Conservation (phyloP, 179 eudicot species). For the Spinacia oleracea region DNA sequence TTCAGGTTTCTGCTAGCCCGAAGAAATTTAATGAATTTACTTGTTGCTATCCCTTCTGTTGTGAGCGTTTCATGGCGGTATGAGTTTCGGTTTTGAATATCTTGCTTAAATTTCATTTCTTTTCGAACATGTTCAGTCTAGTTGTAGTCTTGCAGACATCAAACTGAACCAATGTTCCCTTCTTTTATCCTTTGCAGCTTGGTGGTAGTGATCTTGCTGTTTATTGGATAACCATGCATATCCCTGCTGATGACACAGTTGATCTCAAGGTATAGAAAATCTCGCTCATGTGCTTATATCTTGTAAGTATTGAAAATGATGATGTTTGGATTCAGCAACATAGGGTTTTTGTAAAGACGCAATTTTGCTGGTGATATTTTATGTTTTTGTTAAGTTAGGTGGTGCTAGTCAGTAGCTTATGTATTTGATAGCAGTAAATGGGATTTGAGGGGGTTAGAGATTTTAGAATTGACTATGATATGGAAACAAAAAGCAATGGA, state of each 20-base stretch:
- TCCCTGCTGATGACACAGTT: conserved; percentile 85
- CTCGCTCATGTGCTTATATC: too few relatives aligned
- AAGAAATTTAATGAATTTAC: conserved; percentile 90
- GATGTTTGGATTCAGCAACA: too few relatives aligned
- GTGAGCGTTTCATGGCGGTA: conserved; percentile 98
- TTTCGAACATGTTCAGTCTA: neutral
- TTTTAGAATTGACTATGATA: too few relatives aligned
- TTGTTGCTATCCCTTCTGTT: conserved; percentile 94
- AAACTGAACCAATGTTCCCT: neutral
- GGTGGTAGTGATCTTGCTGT: conserved; percentile 99
- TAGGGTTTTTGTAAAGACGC: too few relatives aligned
- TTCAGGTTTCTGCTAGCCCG: conserved; percentile 94
- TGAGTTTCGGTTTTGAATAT: conserved; percentile 15
- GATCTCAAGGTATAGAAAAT: conserved; percentile 77
- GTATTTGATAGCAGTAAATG: too few relatives aligned
- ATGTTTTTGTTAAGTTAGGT: too few relatives aligned
- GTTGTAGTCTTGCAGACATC: neutral
- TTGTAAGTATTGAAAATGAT: too few relatives aligned
- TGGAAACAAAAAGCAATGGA: too few relatives aligned
- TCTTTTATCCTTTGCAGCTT: conserved; percentile 48
- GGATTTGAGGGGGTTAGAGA: too few relatives aligned
- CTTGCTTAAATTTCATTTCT: neutral
- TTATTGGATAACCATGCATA: conserved; percentile 81
- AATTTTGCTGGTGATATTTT: too few relatives aligned
- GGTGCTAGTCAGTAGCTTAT: too few relatives aligned